Evolutionary conservation across 257 asterid species (phyloP).

Genomic region (Nicotiana knightiana): DNA sequence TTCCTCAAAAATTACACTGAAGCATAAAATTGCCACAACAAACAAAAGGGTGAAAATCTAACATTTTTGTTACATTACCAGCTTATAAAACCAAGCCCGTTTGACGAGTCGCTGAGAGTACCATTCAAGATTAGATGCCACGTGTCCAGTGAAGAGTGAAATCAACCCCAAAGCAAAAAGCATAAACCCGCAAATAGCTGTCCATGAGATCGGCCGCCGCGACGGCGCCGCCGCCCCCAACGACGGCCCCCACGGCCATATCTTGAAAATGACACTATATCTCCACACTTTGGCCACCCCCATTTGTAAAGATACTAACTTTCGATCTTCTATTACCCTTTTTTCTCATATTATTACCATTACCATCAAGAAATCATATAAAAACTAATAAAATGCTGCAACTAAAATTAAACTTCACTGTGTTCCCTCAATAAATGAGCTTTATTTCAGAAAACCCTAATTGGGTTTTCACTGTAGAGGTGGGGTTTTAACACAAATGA

Average conservation of each 20-base stretch:
- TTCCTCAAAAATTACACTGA: not conserved
- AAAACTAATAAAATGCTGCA: not conserved
- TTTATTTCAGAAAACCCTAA: not conserved
- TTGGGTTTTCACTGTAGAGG: slow-evolving; percentile 10
- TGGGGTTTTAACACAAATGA: not conserved
- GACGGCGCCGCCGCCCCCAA: slow-evolving; percentile 24
- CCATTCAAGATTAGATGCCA: slow-evolving; percentile 92
- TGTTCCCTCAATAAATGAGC: not conserved
- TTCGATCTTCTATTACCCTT: slow-evolving; percentile 27
- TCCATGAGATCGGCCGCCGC: slow-evolving; percentile 69
- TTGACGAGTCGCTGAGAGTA: slow-evolving; percentile 73
- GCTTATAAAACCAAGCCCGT: slow-evolving; percentile 46
- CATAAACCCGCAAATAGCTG: slow-evolving; percentile 70
- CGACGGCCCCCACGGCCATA: slow-evolving; percentile 18
- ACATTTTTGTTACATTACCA: slow-evolving; percentile 25
- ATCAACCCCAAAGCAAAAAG: slow-evolving; percentile 80
- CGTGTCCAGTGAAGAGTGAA: slow-evolving; percentile 93
- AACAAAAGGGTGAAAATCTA: not conserved
- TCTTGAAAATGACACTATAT: slow-evolving; percentile 16
- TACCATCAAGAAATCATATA: not conserved
- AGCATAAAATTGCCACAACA: not conserved
- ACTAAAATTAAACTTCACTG: not conserved
- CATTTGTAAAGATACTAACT: slow-evolving; percentile 34
- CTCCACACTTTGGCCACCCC: slow-evolving; percentile 63
- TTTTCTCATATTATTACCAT: slow-evolving; percentile 22